phyloP scores from a whole-genome alignment of 208 protist species.

The Crithidia sp. region DNA sequence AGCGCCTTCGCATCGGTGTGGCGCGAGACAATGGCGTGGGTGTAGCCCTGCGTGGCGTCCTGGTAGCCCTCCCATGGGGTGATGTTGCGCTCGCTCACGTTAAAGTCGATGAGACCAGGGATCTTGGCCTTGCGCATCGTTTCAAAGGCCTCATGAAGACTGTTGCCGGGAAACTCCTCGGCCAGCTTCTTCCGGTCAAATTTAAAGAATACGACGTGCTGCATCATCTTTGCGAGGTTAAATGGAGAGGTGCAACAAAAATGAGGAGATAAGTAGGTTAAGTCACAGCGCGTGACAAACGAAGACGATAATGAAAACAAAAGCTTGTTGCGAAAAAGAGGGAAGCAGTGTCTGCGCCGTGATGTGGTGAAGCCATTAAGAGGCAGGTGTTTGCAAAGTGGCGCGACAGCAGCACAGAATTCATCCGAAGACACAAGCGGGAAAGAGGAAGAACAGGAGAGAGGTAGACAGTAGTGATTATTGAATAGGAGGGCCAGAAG shows the following conservation, averaged over 20 bases:
- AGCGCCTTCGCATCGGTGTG: conserved; percentile 57
- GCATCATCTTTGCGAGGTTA: conserved; percentile 25
- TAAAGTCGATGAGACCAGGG: conserved; percentile 59
- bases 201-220: conserved; percentile 70
- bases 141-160: conserved; percentile 35
- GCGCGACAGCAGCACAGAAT: too few species aligned
- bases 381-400: too few species aligned
- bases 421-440: not conserved
- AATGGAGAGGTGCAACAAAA: not conserved
- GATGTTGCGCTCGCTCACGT: conserved; percentile 51
- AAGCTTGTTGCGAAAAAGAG: not conserved
- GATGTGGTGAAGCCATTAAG: too few species aligned
- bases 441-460: conserved; percentile 13
- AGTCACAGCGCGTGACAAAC: too few species aligned
- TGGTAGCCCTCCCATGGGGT: conserved; percentile 59
- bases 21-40: conserved; percentile 65
- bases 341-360: not conserved
- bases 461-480: too few species aligned
- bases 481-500: too few species aligned
- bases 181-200: conserved; percentile 53
- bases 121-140: conserved; percentile 37
- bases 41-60: conserved; percentile 62
- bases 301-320: not conserved
- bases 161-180: conserved; percentile 38
- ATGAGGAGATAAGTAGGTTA: too few species aligned